Base-by-base conservation (phyloP, 495 filamentous ascomycete genomes). In the Tuber borchii region DNA sequence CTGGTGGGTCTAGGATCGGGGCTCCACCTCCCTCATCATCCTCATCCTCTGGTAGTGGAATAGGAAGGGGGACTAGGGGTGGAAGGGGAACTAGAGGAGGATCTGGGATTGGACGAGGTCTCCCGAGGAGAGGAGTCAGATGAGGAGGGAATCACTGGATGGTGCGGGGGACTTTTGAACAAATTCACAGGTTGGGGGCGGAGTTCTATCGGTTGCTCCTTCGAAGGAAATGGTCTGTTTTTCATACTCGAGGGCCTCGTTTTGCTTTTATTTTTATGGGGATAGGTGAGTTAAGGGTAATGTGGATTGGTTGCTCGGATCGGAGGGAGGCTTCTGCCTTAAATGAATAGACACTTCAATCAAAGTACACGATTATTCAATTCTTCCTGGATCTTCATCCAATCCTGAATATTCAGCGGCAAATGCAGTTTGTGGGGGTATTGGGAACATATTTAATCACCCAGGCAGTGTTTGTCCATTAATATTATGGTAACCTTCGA, bases 101-200 rank as follows among this genome's bases (percentile, higher is more conserved):
- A 20, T 82, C 81, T 3, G 86, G 86, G 46, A 87, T 85, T 72
- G 86, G 86, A 31, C 83, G 86, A 70, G 86, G 84, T 8, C 80
- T 84, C 69, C 82, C 82, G 7, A 77, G 75, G 73, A 74, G 74
- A 43, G 84, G 86, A 77, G 79, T 84, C 74, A 74, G 84, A 77
- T 31, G 51, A 61, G 48, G 48, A 7, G 22, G 8, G 48, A 10
- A 56, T 7, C 48, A 8, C 10, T 56, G 8, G 48, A 8, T 2
- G 26, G 51, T 61, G 51, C 51, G 51, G 51, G 31, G 48, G 51
- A 5, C 51, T 61, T 61, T 61, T 61, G 51, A 14, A 16, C 51
- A 31, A 61, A 61, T 31, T 61, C 26, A 61, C 51, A 31, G 51
- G 22, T 61, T 61, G n/a, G 51, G 51, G 51, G 51, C 19, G 51